Base-by-base conservation (phyloP, 345 rosid genomes). In the Gynandropsis gynandra region DNA sequence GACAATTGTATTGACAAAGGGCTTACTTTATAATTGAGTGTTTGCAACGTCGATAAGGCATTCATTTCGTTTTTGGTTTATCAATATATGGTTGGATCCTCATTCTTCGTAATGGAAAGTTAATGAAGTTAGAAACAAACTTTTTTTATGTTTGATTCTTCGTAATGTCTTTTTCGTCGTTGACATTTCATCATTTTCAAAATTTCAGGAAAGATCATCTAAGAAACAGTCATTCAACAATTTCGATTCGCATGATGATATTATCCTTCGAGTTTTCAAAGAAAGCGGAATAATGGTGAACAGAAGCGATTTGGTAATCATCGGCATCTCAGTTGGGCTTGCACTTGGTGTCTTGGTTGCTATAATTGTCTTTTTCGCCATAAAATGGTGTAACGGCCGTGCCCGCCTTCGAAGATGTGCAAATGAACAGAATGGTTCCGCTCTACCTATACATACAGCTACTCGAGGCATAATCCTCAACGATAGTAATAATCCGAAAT, bases 281-380 rank as follows among this genome's bases (percentile, higher is more conserved):
- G 56, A 64, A 24, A 47, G 72, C 76, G 56, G 46, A 58, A 80
- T 50, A 62, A 90, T 90, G 98, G 64, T 41, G 62, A 59, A 24
- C 41, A 47, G 57, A 57, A 46, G 63, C 61, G 78, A 65, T 70
- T 74, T 87, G 45, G 77, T 90, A 33, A 62, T 68, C 44, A 67
- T 87, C 48, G 88, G 93, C 39, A 55, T 80, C 55, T 80, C 83
- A 14, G 95, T 63, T 42, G 89, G 96, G 50, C 67, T 85, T 67
- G 84, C 88, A 47, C 72, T 87, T 48, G 95, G 93, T 50, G 50
- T 87, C 59, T 65, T 80, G 74, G 69, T 92, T 51, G 98, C 98
- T 67, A n/a, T 56, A 1, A 67, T 87, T 14, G 45, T 76, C 15
- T 84, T 72, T 75, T 70, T 70, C 14, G 71, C 68, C 50, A 31